phyloP scores from a whole-genome alignment of 2,329 filamentous ascomycete genomes.

The Botryotinia convoluta region DNA sequence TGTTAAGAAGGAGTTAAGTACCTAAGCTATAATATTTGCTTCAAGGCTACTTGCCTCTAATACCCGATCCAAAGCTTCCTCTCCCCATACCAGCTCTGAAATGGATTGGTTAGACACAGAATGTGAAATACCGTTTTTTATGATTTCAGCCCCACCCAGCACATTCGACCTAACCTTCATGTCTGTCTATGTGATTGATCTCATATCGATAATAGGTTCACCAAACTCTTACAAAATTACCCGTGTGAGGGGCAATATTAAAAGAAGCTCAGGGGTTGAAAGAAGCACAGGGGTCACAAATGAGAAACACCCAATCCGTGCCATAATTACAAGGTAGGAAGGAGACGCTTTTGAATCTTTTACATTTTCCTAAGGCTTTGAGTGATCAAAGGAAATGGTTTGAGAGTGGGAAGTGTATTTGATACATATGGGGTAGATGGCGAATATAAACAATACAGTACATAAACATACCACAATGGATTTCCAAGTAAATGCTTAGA shows the following conservation, averaged over 20 bases:
- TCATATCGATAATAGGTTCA: conserved; percentile 1
- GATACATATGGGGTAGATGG: background rate
- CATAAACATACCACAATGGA: background rate
- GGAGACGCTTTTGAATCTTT: background rate
- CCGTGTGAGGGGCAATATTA: conserved; percentile 8
- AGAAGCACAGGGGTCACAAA: background rate
- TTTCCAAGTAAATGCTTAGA: background rate
- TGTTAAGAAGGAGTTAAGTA: background rate
- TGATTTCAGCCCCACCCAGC: background rate
- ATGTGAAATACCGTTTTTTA: background rate
- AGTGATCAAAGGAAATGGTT: background rate
- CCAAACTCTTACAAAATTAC: background rate
- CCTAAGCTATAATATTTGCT: background rate
- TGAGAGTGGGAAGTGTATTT: background rate
- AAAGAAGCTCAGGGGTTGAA: background rate
- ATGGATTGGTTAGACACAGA: background rate
- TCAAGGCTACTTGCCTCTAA: background rate
- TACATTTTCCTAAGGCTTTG: background rate
- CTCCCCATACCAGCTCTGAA: background rate
- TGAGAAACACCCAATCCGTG: background rate
- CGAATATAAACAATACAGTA: background rate
- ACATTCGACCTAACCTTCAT: background rate
- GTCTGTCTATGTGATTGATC: background rate
- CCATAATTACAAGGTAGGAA: background rate
- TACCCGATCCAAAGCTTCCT: background rate